phyloP scores from a whole-genome alignment of 306 rosid genomes.

The Spatholobus suberectus region DNA sequence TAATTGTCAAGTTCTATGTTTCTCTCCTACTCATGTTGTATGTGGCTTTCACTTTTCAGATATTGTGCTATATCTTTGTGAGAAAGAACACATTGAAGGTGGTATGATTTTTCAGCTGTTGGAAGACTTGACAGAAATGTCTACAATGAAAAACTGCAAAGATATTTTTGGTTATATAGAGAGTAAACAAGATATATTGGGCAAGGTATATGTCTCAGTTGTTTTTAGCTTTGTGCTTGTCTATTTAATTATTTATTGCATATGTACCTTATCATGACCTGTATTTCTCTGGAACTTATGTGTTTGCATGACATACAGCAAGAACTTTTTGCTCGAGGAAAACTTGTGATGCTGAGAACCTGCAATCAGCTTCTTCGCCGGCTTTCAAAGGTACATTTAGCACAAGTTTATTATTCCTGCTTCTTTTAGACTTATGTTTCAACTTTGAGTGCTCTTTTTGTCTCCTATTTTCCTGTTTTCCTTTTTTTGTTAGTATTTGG shows the following conservation, averaged over 20 bases:
- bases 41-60: slow-evolving; percentile 57
- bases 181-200: slow-evolving; percentile 90
- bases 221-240: slow-evolving; percentile 16
- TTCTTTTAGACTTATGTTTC: slow-evolving; percentile 2
- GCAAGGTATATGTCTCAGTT: slow-evolving; percentile 68
- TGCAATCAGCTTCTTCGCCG: slow-evolving; percentile 99
- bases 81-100: slow-evolving; percentile 94
- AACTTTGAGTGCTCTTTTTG: background rate
- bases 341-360: slow-evolving; percentile 97
- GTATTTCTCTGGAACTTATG: slow-evolving; percentile 28
- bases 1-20: slow-evolving; percentile 11
- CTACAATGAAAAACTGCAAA: slow-evolving; percentile 97
- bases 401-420: background rate
- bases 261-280: background rate
- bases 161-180: slow-evolving; percentile 97
- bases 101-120: slow-evolving; percentile 97
- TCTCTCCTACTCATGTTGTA: slow-evolving; percentile 24
- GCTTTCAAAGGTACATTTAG: slow-evolving; percentile 77
- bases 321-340: slow-evolving; percentile 98
- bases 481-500: background rate
- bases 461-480: slow-evolving; percentile 1
- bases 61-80: slow-evolving; percentile 92
- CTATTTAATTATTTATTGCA: slow-evolving; percentile 19
- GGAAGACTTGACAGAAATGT: slow-evolving; percentile 99
- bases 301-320: slow-evolving; percentile 63